A percentile compares a stretch with the other conserved stretches of the same genome.
Evolutionary conservation across 805 yeast species (phyloP).

Genomic region (Zygosaccharomyces bisporus): DNA sequence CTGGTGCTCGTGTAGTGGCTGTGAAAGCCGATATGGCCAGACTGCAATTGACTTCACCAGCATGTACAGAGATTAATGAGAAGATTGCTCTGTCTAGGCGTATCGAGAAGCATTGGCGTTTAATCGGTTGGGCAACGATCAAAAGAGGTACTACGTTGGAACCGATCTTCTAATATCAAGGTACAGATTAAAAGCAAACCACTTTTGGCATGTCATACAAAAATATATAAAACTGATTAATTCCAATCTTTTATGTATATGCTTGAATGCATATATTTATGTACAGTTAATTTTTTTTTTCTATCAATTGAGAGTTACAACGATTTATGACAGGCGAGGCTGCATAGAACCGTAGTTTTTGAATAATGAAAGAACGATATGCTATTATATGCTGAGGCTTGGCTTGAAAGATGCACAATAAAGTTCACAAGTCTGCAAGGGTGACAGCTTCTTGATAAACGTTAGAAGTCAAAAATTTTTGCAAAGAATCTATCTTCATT

Average conservation of each 20-base stretch:
- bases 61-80: constrained; percentile 97
- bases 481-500: constrained; percentile 71
- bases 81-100: constrained; percentile 98
- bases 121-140: constrained; percentile 99
- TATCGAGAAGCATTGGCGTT: constrained; percentile 99
- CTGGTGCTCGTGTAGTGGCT: constrained; percentile 98
- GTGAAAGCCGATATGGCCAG: constrained; percentile 99
- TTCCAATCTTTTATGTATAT: constrained; percentile 11
- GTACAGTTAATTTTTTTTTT: constrained; percentile 14
- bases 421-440: constrained; percentile 4
- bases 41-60: constrained; percentile 93
- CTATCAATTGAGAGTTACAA: neutral
- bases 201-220: constrained; percentile 10
- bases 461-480: constrained; percentile 55
- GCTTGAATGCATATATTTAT: constrained; percentile 14
- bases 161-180: constrained; percentile 45
- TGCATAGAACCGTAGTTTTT: too few species aligned
- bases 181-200: constrained; percentile 8
- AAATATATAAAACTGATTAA: constrained; percentile 10
- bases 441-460: constrained; percentile 34
- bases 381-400: neutral
- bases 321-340: neutral
- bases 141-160: constrained; percentile 89
- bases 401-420: neutral
- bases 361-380: neutral